phyloP scores from a whole-genome alignment of 2,329 filamentous ascomycete genomes.

The Ceratocystis variospora region DNA sequence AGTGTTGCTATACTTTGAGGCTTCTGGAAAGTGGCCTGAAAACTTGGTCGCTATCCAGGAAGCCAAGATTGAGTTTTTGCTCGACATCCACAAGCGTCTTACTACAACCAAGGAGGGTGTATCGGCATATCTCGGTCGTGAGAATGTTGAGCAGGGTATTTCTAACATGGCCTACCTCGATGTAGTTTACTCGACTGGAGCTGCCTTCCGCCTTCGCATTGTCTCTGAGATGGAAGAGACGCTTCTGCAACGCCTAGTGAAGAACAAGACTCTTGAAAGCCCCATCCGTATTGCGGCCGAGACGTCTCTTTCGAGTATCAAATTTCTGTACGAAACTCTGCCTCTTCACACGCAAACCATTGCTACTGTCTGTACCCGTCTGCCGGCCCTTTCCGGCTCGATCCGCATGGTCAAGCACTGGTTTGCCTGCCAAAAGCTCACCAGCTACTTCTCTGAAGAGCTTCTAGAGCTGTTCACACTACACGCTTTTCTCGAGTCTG shows the following conservation, averaged over 20 bases:
- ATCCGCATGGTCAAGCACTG: conserved; percentile 80
- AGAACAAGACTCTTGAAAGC: conserved; percentile 55
- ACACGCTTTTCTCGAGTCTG: conserved; percentile 64
- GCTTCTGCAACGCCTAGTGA: conserved; percentile 64
- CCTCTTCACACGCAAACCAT: conserved; percentile 74
- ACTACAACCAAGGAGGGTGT: conserved; percentile 46
- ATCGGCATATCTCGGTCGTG: conserved; percentile 60
- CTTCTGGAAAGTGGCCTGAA: conserved; percentile 86
- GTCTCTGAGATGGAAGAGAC: conserved; percentile 77
- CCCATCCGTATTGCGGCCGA: conserved; percentile 55
- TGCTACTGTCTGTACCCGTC: conserved; percentile 64
- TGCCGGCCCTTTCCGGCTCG: conserved; percentile 64
- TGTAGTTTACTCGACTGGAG: conserved; percentile 56
- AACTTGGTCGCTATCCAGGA: conserved; percentile 81
- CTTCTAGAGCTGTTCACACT: conserved; percentile 72
- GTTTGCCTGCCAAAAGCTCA: conserved; percentile 73
- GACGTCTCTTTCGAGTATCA: conserved; percentile 54
- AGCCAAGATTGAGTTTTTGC: conserved; percentile 79
- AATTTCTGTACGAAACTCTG: conserved; percentile 54
- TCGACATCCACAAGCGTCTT: conserved; percentile 61
- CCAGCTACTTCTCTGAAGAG: conserved; percentile 61
- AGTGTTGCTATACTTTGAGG: conserved; percentile 80
- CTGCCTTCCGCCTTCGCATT: conserved; percentile 71
- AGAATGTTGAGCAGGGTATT: conserved; percentile 54
- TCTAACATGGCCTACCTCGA: conserved; percentile 76